Base-by-base conservation (phyloP, 768 basidiomycete genomes). In the Postia placenta region DNA sequence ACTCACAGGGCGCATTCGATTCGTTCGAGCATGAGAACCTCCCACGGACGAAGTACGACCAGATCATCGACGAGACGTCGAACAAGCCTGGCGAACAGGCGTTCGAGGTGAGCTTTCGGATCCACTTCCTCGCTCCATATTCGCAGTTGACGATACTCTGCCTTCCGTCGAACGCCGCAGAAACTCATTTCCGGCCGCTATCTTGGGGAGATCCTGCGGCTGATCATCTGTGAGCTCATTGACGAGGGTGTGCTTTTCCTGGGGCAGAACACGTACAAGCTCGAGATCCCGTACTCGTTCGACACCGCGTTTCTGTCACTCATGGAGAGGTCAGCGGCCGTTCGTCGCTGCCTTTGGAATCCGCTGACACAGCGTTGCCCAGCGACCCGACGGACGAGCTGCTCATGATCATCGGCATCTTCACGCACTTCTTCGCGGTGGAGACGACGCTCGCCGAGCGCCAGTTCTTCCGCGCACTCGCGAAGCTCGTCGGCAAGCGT, bases 201-300 rank as follows among this genome's bases (percentile, higher is more conserved):
- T 64, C 80, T 99, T 28, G 95, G 95, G 51, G 95, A 99, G 70
- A 92, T 98, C 58, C 76, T 97, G 56, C 85, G 95, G n/a, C 74
- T 98, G 24, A 85, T 97, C 56, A 79, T 99, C 51, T 89, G 85
- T 62, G 95, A 99, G 66, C 82, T 99, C 42, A 92, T 96, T 62
- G 94, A 96, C 62, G 87, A 93, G 56, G 96, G 95, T 67, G 88
- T 94, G 17, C 79, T 99, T 46, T 99, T 99, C 83, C 79, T 96
- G 25, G 94, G 96, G 22, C 95, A 99, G 69, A 92, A 95, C 66
- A 96, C 95, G 1, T 97, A 97, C 79, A 97, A 98, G 74, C 80
- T 99, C 33, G 94, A 98, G 69, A 89, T 79, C 56, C 81, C 92
- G 17, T 93, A 93, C 64, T 84, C 79, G 24, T 84, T 99, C 60